Conservation (phyloP, 2,329 filamentous ascomycete species). For the Curvularia sp. region DNA sequence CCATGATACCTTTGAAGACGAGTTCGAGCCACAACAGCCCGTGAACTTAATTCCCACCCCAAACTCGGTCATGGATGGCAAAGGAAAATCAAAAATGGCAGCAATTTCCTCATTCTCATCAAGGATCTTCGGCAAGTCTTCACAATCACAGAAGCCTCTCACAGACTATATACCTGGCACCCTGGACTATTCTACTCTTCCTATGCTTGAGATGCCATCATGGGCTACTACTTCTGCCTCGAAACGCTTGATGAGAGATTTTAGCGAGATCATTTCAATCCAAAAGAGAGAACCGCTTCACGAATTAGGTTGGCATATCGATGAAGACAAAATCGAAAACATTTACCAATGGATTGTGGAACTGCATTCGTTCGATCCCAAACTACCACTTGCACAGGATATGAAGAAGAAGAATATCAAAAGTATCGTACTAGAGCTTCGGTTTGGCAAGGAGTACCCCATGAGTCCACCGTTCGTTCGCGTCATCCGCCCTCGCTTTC, state of each 20-base stretch:
- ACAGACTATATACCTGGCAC: constrained; percentile 73
- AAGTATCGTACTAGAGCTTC: constrained; percentile 80
- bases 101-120: constrained; percentile 27
- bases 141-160: constrained; percentile 33
- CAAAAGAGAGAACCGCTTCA: constrained; percentile 68
- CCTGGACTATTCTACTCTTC: constrained; percentile 67
- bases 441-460: constrained; percentile 79
- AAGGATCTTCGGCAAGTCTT: constrained; percentile 33
- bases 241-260: constrained; percentile 68
- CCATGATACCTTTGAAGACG: constrained; percentile 19
- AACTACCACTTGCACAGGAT: constrained; percentile 74
- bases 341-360: constrained; percentile 93
- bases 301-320: constrained; percentile 83
- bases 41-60: constrained; percentile 32
- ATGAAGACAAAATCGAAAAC: constrained; percentile 70
- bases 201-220: constrained; percentile 67
- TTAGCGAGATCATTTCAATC: constrained; percentile 67
- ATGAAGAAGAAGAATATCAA: constrained; percentile 68
- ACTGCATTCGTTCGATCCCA: constrained; percentile 77
- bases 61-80: constrained; percentile 33
- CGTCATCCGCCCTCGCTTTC: constrained; percentile 79
- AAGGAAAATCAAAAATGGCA: constrained; percentile 37
- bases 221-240: constrained; percentile 70
- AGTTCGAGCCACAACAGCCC: constrained; percentile 13
- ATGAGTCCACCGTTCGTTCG: constrained; percentile 83